phyloP scores from a whole-genome alignment of 2,329 filamentous ascomycete genomes.

The Fusarium redolens region DNA sequence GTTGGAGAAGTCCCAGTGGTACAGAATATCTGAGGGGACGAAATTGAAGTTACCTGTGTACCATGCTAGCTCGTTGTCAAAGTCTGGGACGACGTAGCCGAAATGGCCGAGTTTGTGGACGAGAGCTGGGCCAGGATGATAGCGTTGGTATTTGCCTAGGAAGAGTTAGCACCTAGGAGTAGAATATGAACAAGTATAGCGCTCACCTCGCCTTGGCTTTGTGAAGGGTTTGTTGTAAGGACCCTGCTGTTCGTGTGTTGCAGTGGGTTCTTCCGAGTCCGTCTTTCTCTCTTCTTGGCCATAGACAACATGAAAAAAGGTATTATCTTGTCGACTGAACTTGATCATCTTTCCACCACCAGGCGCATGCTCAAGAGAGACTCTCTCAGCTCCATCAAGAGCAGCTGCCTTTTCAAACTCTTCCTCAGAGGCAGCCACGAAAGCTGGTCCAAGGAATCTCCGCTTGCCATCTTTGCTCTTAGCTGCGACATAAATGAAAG shows the following conservation, averaged over 20 bases:
- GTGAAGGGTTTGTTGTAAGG: neutral
- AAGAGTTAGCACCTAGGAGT: neutral
- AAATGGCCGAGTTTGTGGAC: neutral
- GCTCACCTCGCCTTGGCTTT: neutral
- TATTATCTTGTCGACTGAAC: neutral
- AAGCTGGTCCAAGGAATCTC: neutral
- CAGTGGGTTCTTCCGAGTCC: neutral
- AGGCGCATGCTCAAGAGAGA: neutral
- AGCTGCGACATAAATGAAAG: neutral
- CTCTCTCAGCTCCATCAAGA: neutral
- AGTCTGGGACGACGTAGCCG: neutral
- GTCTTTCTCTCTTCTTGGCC: neutral
- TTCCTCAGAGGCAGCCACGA: neutral
- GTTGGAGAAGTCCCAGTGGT: neutral
- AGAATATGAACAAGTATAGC: neutral
- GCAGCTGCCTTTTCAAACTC: neutral
- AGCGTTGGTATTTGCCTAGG: neutral
- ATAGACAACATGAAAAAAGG: neutral
- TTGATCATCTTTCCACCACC: neutral
- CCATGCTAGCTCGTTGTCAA: neutral
- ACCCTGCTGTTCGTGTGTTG: neutral
- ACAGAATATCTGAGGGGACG: neutral
- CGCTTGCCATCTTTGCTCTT: neutral
- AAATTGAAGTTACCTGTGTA: neutral
- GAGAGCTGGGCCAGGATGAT: neutral